phyloP scores from a whole-genome alignment of 2,329 filamentous ascomycete genomes.

The Aspergillus sp. region DNA sequence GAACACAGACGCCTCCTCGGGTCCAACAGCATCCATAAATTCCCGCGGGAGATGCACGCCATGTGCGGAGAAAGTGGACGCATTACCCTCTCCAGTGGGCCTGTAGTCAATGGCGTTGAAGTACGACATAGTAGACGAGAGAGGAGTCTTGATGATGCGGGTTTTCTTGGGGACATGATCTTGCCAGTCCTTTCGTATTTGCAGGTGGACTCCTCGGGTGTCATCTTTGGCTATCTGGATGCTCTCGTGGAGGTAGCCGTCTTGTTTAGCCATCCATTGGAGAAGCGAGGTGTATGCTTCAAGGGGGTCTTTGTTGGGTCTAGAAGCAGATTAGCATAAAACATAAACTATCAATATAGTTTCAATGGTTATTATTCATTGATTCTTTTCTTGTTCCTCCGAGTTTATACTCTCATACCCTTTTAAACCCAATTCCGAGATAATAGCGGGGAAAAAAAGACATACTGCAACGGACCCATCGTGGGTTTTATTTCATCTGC shows the following conservation, averaged over 20 bases:
- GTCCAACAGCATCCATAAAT: slow-evolving; percentile 47
- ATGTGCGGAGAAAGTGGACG: slow-evolving; percentile 22
- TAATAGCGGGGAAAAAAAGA: no score
- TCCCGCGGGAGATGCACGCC: slow-evolving; percentile 40
- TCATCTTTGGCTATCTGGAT: slow-evolving; percentile 29
- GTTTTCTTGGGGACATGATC: slow-evolving; percentile 22
- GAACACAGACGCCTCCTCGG: slow-evolving; percentile 59
- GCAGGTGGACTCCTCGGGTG: slow-evolving; percentile 29
- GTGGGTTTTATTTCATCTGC: no score
- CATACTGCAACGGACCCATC: no score
- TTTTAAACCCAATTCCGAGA: no score
- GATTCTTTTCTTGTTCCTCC: no score
- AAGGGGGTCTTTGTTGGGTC: slow-evolving; percentile 8
- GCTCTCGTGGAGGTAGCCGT: slow-evolving; percentile 26
- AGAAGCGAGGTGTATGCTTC: slow-evolving; percentile 23
- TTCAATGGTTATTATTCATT: background rate
- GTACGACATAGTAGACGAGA: slow-evolving; percentile 31
- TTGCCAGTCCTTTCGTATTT: slow-evolving; percentile 23
- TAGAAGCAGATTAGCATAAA: background rate
- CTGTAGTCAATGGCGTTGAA: slow-evolving; percentile 27
- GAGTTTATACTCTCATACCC: no score
- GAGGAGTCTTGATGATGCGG: slow-evolving; percentile 29
- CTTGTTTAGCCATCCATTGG: slow-evolving; percentile 27
- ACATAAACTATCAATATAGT: background rate
- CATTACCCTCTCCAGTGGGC: background rate